Evolutionary conservation across 1,139 yeast genomes (phyloP), one percentile per base, ranked within the genome.

Genomic region (Yamadazyma dendronema): DNA sequence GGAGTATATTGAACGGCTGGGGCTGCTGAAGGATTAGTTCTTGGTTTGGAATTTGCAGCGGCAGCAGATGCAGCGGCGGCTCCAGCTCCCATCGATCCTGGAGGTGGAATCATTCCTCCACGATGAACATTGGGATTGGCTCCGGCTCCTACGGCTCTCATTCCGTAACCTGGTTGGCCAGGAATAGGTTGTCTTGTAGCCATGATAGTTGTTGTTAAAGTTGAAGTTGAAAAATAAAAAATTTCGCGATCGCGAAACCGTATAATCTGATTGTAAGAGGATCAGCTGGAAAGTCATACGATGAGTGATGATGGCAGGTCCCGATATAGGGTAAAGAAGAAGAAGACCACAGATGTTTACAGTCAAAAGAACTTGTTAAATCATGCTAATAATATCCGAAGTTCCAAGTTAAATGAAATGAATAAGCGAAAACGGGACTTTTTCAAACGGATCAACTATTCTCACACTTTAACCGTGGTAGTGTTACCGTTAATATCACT

Each of bases 1-100:
- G 95, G 95, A 33, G 80, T 74, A 48, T 74, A 68, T 14, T 74
- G 67, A 13, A 65, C 53, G 2, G 67, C 56, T 2, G 77, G 76
- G 0, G 64, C 56, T 1, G 72, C 67, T n/a, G 64, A 57, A 5
- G 67, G 55, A 35, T 56, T 59, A n/a, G 59, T 49, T 31, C 67
- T 56, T 8, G 66, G 60, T 42, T 61, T 61, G 26, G 35, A 37
- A 12, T 35, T 40, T 17, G 27, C 32, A 7, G 32, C 39, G 9
- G 39, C 28, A 10, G 17, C 30, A 4, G 23, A 34, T 6, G 27
- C 31, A 4, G 28, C 39, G 10, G 37, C 28, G 8, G 21, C 32
- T 8, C 15, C 28, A 9, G 21, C 32, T 8, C 15, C 36, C 7
- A 28, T 28, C 3, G 32, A 19, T 12, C 35, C 31, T 3, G 37